Conservation (phyloP, 805 yeast genomes). For the Metschnikowia orientalis region DNA sequence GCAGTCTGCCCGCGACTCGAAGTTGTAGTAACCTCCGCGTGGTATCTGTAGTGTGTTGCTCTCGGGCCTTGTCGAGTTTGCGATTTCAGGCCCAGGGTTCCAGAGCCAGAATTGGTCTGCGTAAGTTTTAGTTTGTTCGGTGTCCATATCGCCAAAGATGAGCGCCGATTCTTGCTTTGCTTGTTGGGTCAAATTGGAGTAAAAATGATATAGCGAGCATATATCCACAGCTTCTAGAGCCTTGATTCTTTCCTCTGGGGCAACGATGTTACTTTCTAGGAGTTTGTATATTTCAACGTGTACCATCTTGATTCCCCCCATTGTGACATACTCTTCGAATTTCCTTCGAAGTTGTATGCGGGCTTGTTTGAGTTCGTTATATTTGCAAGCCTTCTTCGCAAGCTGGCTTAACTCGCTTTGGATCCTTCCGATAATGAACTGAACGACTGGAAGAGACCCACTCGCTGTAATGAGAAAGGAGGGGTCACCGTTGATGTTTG, state of each 20-base stretch:
- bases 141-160: conserved; percentile 46
- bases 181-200: conserved; percentile 21
- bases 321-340: conserved; percentile 40
- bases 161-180: conserved; percentile 39
- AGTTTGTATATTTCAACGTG: conserved; percentile 47
- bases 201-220: conserved; percentile 28
- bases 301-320: conserved; percentile 46
- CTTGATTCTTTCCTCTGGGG: conserved; percentile 51
- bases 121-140: conserved; percentile 17
- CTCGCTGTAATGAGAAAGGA: conserved; percentile 49
- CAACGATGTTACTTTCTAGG: conserved; percentile 55
- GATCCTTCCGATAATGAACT: conserved; percentile 30
- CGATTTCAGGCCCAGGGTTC: background rate
- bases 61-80: conserved; percentile 18
- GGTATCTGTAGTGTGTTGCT: background rate
- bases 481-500: conserved; percentile 52
- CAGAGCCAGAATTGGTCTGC: conserved; percentile 4
- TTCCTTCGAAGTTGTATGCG: conserved; percentile 45
- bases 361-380: conserved; percentile 39
- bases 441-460: conserved; percentile 47
- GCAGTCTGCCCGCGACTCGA: background rate
- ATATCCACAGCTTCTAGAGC: conserved; percentile 48
- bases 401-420: conserved; percentile 27
- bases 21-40: conserved; percentile 1
- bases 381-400: conserved; percentile 14